These are phyloP conservation scores for Tylopilus felleus DNA, from an alignment of 768 basidiomycete species.

Conservation along the genomic window DNA sequence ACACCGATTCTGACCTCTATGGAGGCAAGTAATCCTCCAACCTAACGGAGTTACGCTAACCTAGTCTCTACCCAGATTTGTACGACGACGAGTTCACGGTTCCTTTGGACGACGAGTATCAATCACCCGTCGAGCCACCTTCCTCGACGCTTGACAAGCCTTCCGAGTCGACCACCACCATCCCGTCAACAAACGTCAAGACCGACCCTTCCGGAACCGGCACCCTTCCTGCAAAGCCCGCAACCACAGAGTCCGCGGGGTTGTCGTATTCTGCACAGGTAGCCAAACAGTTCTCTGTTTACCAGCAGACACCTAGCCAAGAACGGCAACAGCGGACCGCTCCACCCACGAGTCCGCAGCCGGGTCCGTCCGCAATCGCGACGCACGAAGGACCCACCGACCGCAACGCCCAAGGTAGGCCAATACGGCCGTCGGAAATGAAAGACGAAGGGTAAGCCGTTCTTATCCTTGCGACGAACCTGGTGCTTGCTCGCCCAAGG, in stretches of 20 bases:
- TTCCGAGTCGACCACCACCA: conserved; percentile 18
- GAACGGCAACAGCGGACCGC: conserved; percentile 49
- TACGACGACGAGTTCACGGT: conserved; percentile 46
- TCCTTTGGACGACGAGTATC: conserved; percentile 32
- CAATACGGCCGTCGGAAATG: conserved; percentile 69
- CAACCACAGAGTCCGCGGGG: conserved; percentile 25
- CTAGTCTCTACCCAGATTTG: conserved; percentile 38
- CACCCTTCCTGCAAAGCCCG: conserved; percentile 29
- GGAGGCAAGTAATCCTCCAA: conserved; percentile 38
- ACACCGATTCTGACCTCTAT: conserved; percentile 41
- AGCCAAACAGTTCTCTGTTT: conserved; percentile 61
- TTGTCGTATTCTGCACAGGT: conserved; percentile 63
- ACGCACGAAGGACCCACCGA: conserved; percentile 36
- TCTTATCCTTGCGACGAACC: conserved; percentile 16
- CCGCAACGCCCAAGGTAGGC: conserved; percentile 42
- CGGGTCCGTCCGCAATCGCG: conserved; percentile 30
- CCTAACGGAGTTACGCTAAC: conserved; percentile 1
- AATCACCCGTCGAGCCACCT: conserved; percentile 26
- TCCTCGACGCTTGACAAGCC: conserved; percentile 18
- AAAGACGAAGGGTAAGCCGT: conserved; percentile 78
- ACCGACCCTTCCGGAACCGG: conserved; percentile 19
- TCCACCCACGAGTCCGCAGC: conserved; percentile 23
- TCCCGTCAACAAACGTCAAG: conserved; percentile 19
- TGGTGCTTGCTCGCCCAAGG: conserved; percentile 11
- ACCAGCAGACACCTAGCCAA: conserved; percentile 64